Evolutionary conservation across 2,329 filamentous ascomycete genomes (phyloP), one percentile per base, ranked within the genome.

Genomic region (Talaromyces sp.): DNA sequence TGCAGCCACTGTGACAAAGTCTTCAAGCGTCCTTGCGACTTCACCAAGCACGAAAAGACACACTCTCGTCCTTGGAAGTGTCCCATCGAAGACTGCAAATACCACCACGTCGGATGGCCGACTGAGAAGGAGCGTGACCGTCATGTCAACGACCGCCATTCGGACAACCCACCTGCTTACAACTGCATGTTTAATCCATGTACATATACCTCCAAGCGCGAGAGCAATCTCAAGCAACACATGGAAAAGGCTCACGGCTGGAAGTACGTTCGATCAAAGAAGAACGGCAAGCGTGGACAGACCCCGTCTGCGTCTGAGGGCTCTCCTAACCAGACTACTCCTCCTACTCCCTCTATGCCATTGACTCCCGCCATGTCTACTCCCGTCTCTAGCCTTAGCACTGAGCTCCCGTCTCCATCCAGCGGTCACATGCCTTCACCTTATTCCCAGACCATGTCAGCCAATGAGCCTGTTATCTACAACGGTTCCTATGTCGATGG

Each of bases 11-110:
- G 94, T 81, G 88, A 87, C 78, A 97, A 97, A 81, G 88, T 94
- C 78, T 98, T 98, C 83, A 96, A 95, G 80, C 89, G 95, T 68
- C 92, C 92, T n/a, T 98, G 95, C 79, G 95, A 99, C 77, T 83
- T 98, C 66, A 97, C 93, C 70, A 98, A 98, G 84, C 95, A 99
- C 80, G 91, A 96, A 81, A 99, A 98, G 84, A 98, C 94, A 0
- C 95, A 99, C 78, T 93, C 92, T 64, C 91, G 95, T 40, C 95
- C 94, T 10, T 97, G 91, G 91, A 99, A 99, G 83, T 99, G 95
- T 59, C 56, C 56, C 40, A 22, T 59, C 15, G 36, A 59, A 45
- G 88, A 86, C 54, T 98, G 95, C 90, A 96, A 96, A 76, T 98
- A 97, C 78, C 88, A 91, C 76, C 86, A 90, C 38, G 88, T 91